Conservation (phyloP, 192 early-diverging fungal species). For the Fimicolochytrium jonesii region DNA sequence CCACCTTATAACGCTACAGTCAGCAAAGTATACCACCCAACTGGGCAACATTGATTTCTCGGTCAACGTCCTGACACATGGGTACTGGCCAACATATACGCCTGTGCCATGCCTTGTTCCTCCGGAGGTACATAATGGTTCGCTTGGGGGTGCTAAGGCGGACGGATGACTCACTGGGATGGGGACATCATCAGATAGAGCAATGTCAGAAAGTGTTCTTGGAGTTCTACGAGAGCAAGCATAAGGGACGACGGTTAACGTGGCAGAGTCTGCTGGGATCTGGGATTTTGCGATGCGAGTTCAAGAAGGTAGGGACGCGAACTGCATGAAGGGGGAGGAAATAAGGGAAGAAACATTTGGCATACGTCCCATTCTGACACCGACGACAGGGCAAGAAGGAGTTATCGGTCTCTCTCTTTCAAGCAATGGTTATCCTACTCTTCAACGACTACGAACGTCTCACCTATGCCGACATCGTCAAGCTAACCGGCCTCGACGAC, state of each 20-base stretch:
- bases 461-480: slow-evolving; percentile 65
- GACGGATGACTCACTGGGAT: not conserved
- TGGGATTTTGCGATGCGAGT: slow-evolving; percentile 62
- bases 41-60: slow-evolving; percentile 56
- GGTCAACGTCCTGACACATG: slow-evolving; percentile 79
- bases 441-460: slow-evolving; percentile 49
- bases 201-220: slow-evolving; percentile 60
- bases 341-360: too few relatives aligned
- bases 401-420: slow-evolving; percentile 41
- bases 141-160: slow-evolving; percentile 25
- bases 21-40: slow-evolving; percentile 20
- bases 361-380: too few relatives aligned
- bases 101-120: slow-evolving; percentile 70
- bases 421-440: slow-evolving; percentile 53
- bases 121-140: slow-evolving; percentile 42
- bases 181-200: slow-evolving; percentile 50
- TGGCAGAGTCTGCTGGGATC: slow-evolving; percentile 85
- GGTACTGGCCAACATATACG: slow-evolving; percentile 91
- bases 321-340: too few relatives aligned
- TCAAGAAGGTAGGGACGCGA: slow-evolving; percentile 46
- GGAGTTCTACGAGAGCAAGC: slow-evolving; percentile 74
- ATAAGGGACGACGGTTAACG: slow-evolving; percentile 73
- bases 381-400: slow-evolving; percentile 45
- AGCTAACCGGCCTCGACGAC: slow-evolving; percentile 66
- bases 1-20: not conserved